Evolutionary conservation across 2,329 filamentous ascomycete species (phyloP), one percentile per base, ranked within the genome.

Genomic region (Corynespora cassiicola): DNA sequence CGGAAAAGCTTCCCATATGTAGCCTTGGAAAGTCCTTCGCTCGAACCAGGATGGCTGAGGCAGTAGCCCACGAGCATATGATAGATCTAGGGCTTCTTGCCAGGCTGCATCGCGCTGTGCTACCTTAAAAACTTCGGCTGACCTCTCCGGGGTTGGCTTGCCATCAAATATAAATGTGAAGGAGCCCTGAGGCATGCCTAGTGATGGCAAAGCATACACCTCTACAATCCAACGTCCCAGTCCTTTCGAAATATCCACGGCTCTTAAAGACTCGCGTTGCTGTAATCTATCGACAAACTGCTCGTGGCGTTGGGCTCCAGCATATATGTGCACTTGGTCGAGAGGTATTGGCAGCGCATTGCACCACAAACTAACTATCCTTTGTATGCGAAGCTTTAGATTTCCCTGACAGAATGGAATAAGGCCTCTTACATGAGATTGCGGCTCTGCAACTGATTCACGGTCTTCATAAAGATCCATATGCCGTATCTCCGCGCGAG

Each of bases 381-480:
- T 9, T 29, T 35, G 28, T 2, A 47, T 17, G 6, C 27, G 36
- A 4, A 50, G 33, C 2, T 16, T n/a, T 11, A 19, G 20, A 11
- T 50, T 50, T 8, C 37, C 28, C 20, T 19, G 16, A 19, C 36
- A 39, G 20, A 36, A 47, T 8, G 31, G 14, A 8, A 50, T 41
- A 2, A 50, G 23, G 4, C 39, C 47, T 16, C 25, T 30, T n/a
- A 10, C 43, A 25, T 50, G 43, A 9, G 29, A 33, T 9, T 38
- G 30, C 4, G 39, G 31, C 6, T 24, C 4, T 6, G 27, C 31
- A 7, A 31, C 27, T 3, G 26, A 25, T n/a, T 17, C 9, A 5
- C 8, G 18, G 16, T 32, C 18, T 23, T 32, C 30, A 5, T 32
- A 21, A 20, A 42, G 28, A 7, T 37, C n/a, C 9, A 42, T 24